Conservation (phyloP, 1,139 yeast genomes). For the Pichia sorboxylosa region DNA sequence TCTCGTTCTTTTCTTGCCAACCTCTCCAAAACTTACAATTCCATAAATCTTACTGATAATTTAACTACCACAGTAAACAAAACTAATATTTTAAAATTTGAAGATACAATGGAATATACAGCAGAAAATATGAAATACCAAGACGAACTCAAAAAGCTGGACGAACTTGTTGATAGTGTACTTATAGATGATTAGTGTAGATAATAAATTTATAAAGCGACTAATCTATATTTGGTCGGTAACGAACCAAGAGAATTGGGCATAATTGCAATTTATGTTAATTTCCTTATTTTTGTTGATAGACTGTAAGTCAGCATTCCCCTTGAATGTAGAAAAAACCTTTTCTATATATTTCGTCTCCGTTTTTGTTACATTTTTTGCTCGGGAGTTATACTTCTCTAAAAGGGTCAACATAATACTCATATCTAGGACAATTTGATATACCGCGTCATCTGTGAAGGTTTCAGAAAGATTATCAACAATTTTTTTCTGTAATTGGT, state of each 20-base stretch:
- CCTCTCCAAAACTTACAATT: too few species aligned
- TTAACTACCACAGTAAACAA: too few species aligned
- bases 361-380: constrained; percentile 9
- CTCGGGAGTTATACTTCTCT: constrained; percentile 12
- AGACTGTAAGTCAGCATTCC: constrained; percentile 11
- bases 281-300: constrained; percentile 14
- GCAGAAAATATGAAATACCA: too few species aligned
- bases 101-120: too few species aligned
- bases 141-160: too few species aligned
- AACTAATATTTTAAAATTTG: too few species aligned
- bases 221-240: constrained; percentile 1
- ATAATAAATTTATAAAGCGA: constrained; percentile 2
- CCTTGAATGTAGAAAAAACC: constrained; percentile 13
- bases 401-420: constrained; percentile 15
- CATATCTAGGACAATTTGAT: constrained; percentile 20
- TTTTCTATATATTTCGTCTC: constrained; percentile 12
- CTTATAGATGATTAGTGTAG: constrained; percentile 11
- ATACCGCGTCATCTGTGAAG: constrained; percentile 16
- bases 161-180: constrained; percentile 22
- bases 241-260: constrained; percentile 20
- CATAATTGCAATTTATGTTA: constrained; percentile 15
- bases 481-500: constrained; percentile 14
- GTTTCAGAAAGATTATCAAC: constrained; percentile 9
- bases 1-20: too few species aligned
- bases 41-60: too few species aligned